Evolutionary conservation across 2,329 filamentous ascomycete species (phyloP).

Genomic region (Herpotrichia juniperi): DNA sequence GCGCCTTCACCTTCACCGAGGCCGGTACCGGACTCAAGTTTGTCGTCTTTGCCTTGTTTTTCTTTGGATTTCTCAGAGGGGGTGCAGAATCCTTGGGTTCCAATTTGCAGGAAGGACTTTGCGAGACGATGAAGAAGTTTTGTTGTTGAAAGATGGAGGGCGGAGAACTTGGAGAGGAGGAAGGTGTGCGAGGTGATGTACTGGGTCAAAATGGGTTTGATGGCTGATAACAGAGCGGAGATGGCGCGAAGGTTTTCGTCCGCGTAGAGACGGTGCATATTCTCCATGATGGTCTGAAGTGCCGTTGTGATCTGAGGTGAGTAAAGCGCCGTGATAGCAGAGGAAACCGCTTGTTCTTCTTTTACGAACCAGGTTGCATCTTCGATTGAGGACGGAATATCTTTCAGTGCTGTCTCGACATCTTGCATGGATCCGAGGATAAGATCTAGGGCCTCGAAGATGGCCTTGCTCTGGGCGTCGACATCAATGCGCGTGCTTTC

Average conservation of each 20-base stretch:
- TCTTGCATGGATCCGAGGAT: slow-evolving; percentile 82
- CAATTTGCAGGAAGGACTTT: slow-evolving; percentile 78
- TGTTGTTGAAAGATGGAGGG: slow-evolving; percentile 72
- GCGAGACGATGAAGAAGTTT: slow-evolving; percentile 78
- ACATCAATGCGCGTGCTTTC: slow-evolving; percentile 16
- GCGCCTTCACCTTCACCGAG: slow-evolving; percentile 94
- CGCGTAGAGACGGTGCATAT: slow-evolving; percentile 53
- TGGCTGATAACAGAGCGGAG: slow-evolving; percentile 64
- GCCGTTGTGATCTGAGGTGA: slow-evolving; percentile 59
- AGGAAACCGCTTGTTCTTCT: slow-evolving; percentile 44
- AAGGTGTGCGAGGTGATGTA: slow-evolving; percentile 69
- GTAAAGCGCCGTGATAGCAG: slow-evolving; percentile 65
- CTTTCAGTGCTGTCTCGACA: slow-evolving; percentile 62
- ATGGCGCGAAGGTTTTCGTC: slow-evolving; percentile 51
- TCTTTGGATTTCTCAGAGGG: slow-evolving; percentile 76
- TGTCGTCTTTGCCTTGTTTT: slow-evolving; percentile 72
- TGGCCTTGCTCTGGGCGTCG: slow-evolving; percentile 60
- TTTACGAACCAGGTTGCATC: slow-evolving; percentile 68
- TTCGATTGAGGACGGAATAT: slow-evolving; percentile 64
- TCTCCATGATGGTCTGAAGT: slow-evolving; percentile 52
- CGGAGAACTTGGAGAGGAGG: slow-evolving; percentile 63
- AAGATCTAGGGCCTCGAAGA: slow-evolving; percentile 73
- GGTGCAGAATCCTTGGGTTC: slow-evolving; percentile 87
- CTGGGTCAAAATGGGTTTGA: slow-evolving; percentile 75
- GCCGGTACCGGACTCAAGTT: slow-evolving; percentile 89